A percentile compares a stretch with the other conserved stretches of the same genome.
phyloP scores from a whole-genome alignment of 306 rosid genomes.

The Prunus persica region DNA sequence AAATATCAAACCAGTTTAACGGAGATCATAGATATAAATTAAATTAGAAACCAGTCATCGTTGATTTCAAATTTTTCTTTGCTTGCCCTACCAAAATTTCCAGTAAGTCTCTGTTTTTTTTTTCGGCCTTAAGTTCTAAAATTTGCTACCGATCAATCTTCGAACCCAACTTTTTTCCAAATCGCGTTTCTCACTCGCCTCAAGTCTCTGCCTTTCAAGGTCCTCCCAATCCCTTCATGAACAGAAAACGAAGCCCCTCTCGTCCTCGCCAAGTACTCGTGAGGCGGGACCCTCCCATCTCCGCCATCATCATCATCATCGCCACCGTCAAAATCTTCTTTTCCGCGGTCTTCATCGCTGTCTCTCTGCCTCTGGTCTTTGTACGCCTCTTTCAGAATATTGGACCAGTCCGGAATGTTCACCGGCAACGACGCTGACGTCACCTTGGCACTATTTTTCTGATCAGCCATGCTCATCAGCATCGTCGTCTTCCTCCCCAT shows the following conservation, averaged over 20 bases:
- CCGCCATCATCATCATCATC: conserved; percentile 5
- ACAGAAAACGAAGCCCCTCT: conserved; percentile 80
- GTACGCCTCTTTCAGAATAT: conserved; percentile 63
- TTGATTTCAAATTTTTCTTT: not conserved
- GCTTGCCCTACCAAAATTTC: conserved; percentile 18
- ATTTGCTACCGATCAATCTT: conserved; percentile 27
- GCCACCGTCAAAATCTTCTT: not conserved
- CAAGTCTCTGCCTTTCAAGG: conserved; percentile 85
- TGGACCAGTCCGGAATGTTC: conserved; percentile 81
- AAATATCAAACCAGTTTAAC: not conserved
- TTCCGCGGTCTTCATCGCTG: conserved; percentile 4
- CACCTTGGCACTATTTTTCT: not conserved
- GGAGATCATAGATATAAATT: not conserved
- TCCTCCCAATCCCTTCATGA: conserved; percentile 93
- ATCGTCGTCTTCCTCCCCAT: not conserved
- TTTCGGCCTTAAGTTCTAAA: conserved; percentile 5
- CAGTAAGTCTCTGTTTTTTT: not conserved
- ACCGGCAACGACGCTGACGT: conserved; percentile 60
- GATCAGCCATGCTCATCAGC: not conserved
- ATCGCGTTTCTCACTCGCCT: conserved; percentile 84
- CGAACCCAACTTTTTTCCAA: conserved; percentile 84
- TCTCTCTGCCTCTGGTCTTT: conserved; percentile 32
- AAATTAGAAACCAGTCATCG: not conserved
- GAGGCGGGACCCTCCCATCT: conserved; percentile 58
- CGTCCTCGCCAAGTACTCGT: conserved; percentile 74